phyloP scores from a whole-genome alignment of 768 basidiomycete species.

The Leccinum fibrillosum region DNA sequence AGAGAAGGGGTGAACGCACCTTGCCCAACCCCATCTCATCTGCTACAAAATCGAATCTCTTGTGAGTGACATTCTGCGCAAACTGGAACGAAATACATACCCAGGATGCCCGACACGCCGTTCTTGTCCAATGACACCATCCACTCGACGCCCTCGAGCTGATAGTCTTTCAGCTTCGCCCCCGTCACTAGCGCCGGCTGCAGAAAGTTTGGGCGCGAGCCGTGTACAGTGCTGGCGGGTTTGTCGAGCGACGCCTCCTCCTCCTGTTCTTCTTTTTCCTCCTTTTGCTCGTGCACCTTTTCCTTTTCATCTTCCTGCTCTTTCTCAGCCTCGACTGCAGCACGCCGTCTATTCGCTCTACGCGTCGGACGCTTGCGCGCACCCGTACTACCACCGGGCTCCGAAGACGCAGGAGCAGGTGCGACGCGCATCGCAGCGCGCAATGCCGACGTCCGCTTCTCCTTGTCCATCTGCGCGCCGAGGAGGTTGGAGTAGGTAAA shows the following conservation, averaged over 20 bases:
- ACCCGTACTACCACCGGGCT: not conserved
- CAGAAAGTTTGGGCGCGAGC: slow-evolving; percentile 41
- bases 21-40: slow-evolving; percentile 97
- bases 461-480: slow-evolving; percentile 71
- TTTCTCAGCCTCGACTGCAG: not conserved
- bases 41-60: slow-evolving; percentile 40
- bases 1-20: slow-evolving; percentile 33
- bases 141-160: slow-evolving; percentile 94
- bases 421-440: slow-evolving; percentile 28
- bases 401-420: not conserved
- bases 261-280: not conserved
- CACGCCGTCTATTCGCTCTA: slow-evolving; percentile 11
- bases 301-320: not conserved
- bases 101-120: slow-evolving; percentile 77
- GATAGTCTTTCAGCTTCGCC: slow-evolving; percentile 82
- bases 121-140: slow-evolving; percentile 87
- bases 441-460: slow-evolving; percentile 31
- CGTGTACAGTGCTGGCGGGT: slow-evolving; percentile 1
- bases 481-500: slow-evolving; percentile 71
- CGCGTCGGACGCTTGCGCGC: slow-evolving; percentile 15
- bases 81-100: slow-evolving; percentile 37
- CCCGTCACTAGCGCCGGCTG: slow-evolving; percentile 85
- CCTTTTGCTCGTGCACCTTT: not conserved
- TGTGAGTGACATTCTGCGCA: slow-evolving; percentile 4
- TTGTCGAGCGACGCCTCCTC: slow-evolving; percentile 10